phyloP scores from a whole-genome alignment of 331 rosid species.

The Arachis monticola region DNA sequence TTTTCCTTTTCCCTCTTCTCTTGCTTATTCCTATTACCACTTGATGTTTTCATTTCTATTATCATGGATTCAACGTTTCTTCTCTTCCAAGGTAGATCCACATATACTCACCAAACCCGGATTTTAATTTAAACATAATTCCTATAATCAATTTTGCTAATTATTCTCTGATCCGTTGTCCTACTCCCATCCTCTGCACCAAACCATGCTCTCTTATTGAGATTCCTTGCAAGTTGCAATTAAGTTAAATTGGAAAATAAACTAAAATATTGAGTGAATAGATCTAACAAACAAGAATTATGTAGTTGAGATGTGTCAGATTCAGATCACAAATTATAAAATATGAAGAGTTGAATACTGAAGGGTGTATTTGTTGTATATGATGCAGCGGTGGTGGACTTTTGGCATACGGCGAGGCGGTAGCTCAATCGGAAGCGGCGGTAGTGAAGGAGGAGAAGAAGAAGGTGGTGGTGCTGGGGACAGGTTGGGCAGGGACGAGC shows the following conservation, averaged over 20 bases:
- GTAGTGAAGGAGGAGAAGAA: conserved; percentile 64
- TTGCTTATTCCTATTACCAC: conserved; percentile 2
- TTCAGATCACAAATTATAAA: no score
- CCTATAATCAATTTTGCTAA: neutral
- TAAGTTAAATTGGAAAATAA: neutral
- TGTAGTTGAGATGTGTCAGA: conserved; percentile 9
- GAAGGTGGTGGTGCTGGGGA: conserved; percentile 89
- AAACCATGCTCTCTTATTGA: conserved; percentile 25
- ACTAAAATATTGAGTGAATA: neutral
- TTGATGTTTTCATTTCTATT: neutral
- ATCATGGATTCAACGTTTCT: neutral
- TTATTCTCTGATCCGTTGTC: neutral
- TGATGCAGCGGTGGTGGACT: conserved; percentile 81
- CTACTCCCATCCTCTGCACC: conserved; percentile 19
- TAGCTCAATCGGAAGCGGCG: conserved; percentile 49
- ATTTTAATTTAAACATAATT: neutral
- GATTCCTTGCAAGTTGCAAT: neutral
- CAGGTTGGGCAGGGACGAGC: conserved; percentile 97
- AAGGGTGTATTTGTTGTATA: conserved; percentile 16
- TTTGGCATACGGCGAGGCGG: conserved; percentile 84
- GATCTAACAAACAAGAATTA: conserved; percentile 25
- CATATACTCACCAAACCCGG: neutral
- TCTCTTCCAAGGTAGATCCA: conserved; percentile 11
- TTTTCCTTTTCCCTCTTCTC: no score
- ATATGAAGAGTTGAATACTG: conserved; percentile 26